These are phyloP conservation scores for Petrea volubilis DNA, from an alignment of 257 asterid genomes.

Conservation along the genomic window DNA sequence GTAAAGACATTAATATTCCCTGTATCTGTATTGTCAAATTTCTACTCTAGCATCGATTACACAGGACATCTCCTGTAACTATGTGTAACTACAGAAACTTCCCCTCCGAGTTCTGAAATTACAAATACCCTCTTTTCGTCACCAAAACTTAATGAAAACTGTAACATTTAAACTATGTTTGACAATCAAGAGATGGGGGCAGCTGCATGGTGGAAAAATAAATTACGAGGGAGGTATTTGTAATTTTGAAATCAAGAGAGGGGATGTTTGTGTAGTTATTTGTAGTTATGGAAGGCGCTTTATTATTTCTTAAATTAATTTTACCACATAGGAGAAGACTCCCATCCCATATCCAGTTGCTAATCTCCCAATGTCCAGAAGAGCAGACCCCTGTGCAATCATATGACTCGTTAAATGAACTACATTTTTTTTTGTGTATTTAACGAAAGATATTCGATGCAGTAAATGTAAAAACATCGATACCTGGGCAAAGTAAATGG, in stretches of 20 bases:
- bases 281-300: no score
- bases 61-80: no score
- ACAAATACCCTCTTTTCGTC: no score
- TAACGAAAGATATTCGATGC: background rate
- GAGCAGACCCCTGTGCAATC: slow-evolving; percentile 46
- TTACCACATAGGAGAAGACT: slow-evolving; percentile 88
- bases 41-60: background rate
- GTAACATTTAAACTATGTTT: no score
- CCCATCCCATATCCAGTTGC: slow-evolving; percentile 98
- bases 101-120: no score
- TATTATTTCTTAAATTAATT: no score
- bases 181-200: no score
- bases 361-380: slow-evolving; percentile 79
- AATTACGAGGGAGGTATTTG: no score
- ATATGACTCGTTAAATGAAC: slow-evolving; percentile 18
- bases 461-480: background rate
- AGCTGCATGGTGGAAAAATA: background rate
- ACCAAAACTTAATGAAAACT: no score
- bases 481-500: slow-evolving; percentile 89
- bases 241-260: no score
- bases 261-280: no score
- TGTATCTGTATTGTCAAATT: background rate
- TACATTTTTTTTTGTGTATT: background rate
- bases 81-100: no score
- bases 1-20: background rate